A percentile compares a stretch with the other conserved stretches of the same genome.
Conservation (phyloP, 306 rosid genomes). For the Hippophae rhamnoides region DNA sequence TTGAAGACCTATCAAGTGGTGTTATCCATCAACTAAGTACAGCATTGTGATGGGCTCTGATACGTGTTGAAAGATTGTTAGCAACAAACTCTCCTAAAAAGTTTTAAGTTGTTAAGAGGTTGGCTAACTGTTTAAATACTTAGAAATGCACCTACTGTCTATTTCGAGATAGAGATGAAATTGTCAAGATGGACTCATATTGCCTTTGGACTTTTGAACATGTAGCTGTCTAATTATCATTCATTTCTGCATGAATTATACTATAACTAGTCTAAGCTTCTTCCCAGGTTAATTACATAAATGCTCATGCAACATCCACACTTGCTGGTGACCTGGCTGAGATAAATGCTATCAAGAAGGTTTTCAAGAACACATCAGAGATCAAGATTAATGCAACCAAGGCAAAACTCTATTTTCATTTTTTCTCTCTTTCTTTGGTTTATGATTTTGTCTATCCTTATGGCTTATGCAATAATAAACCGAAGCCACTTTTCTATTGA, state of each 20-base stretch:
- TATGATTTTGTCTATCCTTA: slow-evolving; percentile 7
- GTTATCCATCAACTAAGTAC: too few species aligned
- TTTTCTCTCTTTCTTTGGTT: slow-evolving; percentile 12
- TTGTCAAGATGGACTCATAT: too few species aligned
- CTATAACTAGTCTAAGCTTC: slow-evolving; percentile 9
- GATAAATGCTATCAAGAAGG: slow-evolving; percentile 91
- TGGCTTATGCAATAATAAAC: slow-evolving; percentile 8
- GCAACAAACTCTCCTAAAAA: too few species aligned
- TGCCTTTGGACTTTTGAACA: too few species aligned
- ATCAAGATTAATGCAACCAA: slow-evolving; percentile 96
- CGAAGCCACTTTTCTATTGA: slow-evolving; percentile 9
- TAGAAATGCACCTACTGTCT: too few species aligned
- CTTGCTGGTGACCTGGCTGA: slow-evolving; percentile 94
- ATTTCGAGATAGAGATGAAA: too few species aligned
- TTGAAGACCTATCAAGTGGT: too few species aligned
- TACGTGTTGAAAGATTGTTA: too few species aligned
- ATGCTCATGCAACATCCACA: slow-evolving; percentile 98
- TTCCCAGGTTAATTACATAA: slow-evolving; percentile 85
- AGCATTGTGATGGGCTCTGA: too few species aligned
- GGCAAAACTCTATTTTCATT: slow-evolving; percentile 31
- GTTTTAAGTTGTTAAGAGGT: too few species aligned
- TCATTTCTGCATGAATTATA: neutral
- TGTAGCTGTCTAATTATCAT: too few species aligned
- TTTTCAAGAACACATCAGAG: slow-evolving; percentile 75
- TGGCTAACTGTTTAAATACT: too few species aligned